Evolutionary conservation across 1,139 yeast genomes (phyloP), one percentile per base, ranked within the genome.

Genomic region (Neolecta irregularis): DNA sequence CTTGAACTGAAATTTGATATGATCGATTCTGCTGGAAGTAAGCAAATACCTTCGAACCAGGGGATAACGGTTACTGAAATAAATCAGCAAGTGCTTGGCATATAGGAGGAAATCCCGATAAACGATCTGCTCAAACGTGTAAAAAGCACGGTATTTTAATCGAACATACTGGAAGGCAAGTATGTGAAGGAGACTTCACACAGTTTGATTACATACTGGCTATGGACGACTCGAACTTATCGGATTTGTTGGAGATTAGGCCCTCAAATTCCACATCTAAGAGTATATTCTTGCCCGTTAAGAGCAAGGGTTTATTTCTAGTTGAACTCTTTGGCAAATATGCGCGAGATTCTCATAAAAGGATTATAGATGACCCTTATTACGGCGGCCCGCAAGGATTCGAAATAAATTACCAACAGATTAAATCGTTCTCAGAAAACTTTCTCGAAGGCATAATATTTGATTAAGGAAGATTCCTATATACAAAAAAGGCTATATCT

Each of bases 11-110:
- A 44, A 26, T 66, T 83, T 46, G 55, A 61, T 1, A 47, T 50
- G n/a, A 75, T 80, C 26, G 93, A 81, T 47, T 80, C 94, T 1
- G 31, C 7, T 23, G 31, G 3, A 28, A 23, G 8, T 28, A 23
- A n/a, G 21, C 24, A 20, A 20, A 6, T 7, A 16, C 22, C 20
- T 16, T 5, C 12, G n/a, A 13, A 6, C 5, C 7, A 20, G 6
- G 20, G 19, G 5, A 7, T 28, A 6, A 8, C 12, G 21, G 7
- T 3, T 13, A 20, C 22, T 28, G 5, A 12, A 5, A 28, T 16
- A 18, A 18, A 20, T 28, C 15, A 12, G 15, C 9, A 9, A 6
- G 20, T 20, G 31, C 31, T 12, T 28, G 22, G 20, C 20, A 28
- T 28, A 28, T 28, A 20, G 31, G 31, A 12, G 20, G 24, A 28